phyloP scores from a whole-genome alignment of 2,329 filamentous ascomycete genomes.

The Venturiaceae sp. region DNA sequence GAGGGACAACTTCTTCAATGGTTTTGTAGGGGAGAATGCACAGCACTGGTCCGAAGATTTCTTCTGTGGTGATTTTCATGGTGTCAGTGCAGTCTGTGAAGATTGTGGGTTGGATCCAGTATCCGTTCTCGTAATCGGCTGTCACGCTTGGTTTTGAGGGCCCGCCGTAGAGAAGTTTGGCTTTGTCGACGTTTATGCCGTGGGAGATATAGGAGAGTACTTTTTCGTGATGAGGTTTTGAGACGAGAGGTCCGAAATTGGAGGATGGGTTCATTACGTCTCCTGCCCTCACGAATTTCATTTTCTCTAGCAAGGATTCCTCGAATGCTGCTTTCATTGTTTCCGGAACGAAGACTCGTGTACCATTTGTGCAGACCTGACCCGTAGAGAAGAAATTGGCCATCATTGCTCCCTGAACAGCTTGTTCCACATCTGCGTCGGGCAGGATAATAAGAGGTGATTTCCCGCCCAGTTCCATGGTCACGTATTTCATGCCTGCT shows the following conservation, averaged over 20 bases:
- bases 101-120: slow-evolving; percentile 74
- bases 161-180: slow-evolving; percentile 66
- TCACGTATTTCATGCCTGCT: slow-evolving; percentile 77
- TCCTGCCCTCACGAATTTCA: slow-evolving; percentile 60
- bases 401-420: slow-evolving; percentile 87
- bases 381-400: slow-evolving; percentile 89
- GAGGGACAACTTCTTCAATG: slow-evolving; percentile 57
- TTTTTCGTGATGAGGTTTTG: slow-evolving; percentile 63
- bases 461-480: slow-evolving; percentile 87
- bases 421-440: slow-evolving; percentile 66
- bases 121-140: slow-evolving; percentile 46
- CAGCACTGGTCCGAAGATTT: slow-evolving; percentile 87
- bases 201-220: slow-evolving; percentile 68
- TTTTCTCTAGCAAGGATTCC: slow-evolving; percentile 56
- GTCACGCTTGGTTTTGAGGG: slow-evolving; percentile 43
- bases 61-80: slow-evolving; percentile 72
- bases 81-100: slow-evolving; percentile 78
- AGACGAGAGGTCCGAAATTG: slow-evolving; percentile 80
- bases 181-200: slow-evolving; percentile 63
- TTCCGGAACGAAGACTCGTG: slow-evolving; percentile 70
- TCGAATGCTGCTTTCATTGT: slow-evolving; percentile 60
- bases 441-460: slow-evolving; percentile 71
- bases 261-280: slow-evolving; percentile 61
- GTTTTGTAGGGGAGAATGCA: slow-evolving; percentile 65
- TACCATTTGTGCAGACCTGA: slow-evolving; percentile 90